Base-by-base conservation (phyloP, 805 yeast genomes). In the Yarrowia porcina region DNA sequence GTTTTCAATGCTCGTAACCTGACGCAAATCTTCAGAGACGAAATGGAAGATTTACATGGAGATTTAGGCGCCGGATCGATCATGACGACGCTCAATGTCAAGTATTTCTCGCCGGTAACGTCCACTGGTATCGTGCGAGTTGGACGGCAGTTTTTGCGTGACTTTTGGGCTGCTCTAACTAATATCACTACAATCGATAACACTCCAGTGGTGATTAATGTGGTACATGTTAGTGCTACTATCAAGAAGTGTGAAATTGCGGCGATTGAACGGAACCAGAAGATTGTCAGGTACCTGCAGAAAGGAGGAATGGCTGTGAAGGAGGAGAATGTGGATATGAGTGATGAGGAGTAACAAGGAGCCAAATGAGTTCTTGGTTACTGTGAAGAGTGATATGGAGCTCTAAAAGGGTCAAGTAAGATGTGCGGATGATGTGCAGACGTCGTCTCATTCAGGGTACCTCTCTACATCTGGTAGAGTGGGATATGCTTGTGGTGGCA, bases 121-220 rank as follows among this genome's bases (percentile, higher is more conserved):
- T 84, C 91, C 0, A 86, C 91, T 0, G 97, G 97, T 0, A 92
- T 92, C 4, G 69, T 93, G 18, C 79, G 97, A 65, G 88, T 93
- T 64, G 81, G 86, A 9, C 73, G 96, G 63, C 88, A 83, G 49
- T 84, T 85, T 63, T 81, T 78, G 57, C 83, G 85, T 45, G 68
- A 82, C 3, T 82, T 90, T 0, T 77, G 89, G 64, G 89, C 87
- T 0, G 89, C 96, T 0, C 72, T 93, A 65, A 73, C 76, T 2
- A 68, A 71, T 35, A 67, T 77, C 6, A 77, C 77, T 39, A 75
- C 75, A 28, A 69, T 90, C 2, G 84, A 79, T 17, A 83, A 80
- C 21, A 70, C 70, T 7, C 73, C 72, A 0, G 81, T 84, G 4
- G 79, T 87, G 11, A 72, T 91, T 15, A 78, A 85, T 62, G 86